Percentiles rank a stretch among this genome's conserved stretches.
These are phyloP conservation scores for Peltaster fructicola DNA, from an alignment of 2,329 filamentous ascomycete species.

Conservation along the genomic window DNA sequence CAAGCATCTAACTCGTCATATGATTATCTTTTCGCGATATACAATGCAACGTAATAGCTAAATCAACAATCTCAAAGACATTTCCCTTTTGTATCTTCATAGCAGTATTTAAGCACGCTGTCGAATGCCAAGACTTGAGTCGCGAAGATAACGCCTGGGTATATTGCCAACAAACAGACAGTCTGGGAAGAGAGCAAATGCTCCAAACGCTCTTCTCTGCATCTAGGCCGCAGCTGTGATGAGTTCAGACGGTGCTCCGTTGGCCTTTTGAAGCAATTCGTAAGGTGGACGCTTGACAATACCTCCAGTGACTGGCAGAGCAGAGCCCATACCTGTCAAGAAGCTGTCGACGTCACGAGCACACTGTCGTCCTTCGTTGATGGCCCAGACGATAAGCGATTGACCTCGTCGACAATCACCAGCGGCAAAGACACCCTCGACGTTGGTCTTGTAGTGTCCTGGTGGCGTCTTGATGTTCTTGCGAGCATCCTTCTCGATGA, in stretches of 20 bases:
- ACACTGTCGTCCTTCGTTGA: slow-evolving; percentile 88
- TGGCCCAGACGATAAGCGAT: slow-evolving; percentile 94
- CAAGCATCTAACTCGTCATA: no score
- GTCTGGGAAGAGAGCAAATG: no score
- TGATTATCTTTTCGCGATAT: no score
- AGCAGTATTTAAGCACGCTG: no score
- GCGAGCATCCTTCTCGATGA: slow-evolving; percentile 75
- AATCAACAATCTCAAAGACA: no score
- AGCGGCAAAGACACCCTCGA: slow-evolving; percentile 78
- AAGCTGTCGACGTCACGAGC: slow-evolving; percentile 83
- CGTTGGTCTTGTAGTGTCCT: slow-evolving; percentile 75
- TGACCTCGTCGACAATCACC: slow-evolving; percentile 91
- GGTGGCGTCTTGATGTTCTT: slow-evolving; percentile 93
- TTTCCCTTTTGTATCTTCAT: no score
- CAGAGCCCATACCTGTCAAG: slow-evolving; percentile 57
- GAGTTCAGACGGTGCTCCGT: slow-evolving; percentile 21
- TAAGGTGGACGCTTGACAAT: slow-evolving; percentile 73
- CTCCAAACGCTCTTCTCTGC: no score
- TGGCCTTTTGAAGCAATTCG: slow-evolving; percentile 39
- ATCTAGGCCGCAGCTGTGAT: slow-evolving; percentile 20
- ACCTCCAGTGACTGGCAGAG: slow-evolving; percentile 77
- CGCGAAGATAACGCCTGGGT: no score
- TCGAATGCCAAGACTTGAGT: no score
- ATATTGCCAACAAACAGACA: no score
- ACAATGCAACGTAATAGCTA: no score